A percentile compares a stretch with the other conserved stretches of the same genome.
Evolutionary conservation across 192 early-diverging fungal species (phyloP).

Genomic region (Coemansia sp.): DNA sequence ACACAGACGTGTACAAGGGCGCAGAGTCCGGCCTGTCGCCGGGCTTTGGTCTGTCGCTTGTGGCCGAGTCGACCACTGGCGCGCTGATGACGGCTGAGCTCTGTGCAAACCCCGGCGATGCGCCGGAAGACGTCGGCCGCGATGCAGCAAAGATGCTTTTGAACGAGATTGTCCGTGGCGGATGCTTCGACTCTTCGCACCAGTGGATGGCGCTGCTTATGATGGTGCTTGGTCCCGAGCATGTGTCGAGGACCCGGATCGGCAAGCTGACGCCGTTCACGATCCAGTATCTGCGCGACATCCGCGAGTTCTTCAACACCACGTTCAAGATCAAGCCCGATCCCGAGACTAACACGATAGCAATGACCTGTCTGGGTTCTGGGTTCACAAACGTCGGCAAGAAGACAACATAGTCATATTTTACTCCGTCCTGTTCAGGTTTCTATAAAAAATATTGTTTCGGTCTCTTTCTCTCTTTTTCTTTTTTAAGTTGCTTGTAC

Average conservation of each 20-base stretch:
- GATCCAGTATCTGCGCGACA: slow-evolving; percentile 90
- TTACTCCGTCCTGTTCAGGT: too few species aligned
- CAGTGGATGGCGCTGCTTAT: slow-evolving; percentile 87
- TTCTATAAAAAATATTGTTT: slow-evolving; percentile 4
- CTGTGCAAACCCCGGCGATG: slow-evolving; percentile 70
- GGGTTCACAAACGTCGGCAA: slow-evolving; percentile 91
- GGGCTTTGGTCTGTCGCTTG: slow-evolving; percentile 87
- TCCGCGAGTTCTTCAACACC: slow-evolving; percentile 84
- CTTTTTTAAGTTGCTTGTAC: not conserved
- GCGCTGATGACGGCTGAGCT: slow-evolving; percentile 83
- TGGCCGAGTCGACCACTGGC: slow-evolving; percentile 88
- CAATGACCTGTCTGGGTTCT: slow-evolving; percentile 84
- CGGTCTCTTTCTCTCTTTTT: too few species aligned
- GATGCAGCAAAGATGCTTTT: slow-evolving; percentile 75
- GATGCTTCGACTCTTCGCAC: slow-evolving; percentile 82
- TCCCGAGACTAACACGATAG: slow-evolving; percentile 60
- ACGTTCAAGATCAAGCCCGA: slow-evolving; percentile 91
- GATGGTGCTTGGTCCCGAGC: slow-evolving; percentile 86
- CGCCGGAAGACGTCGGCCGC: slow-evolving; percentile 88
- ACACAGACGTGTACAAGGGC: slow-evolving; percentile 97
- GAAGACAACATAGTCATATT: slow-evolving; percentile 60
- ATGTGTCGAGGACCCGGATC: slow-evolving; percentile 87
- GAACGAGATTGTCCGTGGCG: slow-evolving; percentile 81
- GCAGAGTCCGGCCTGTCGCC: slow-evolving; percentile 88
- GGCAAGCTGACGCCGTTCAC: slow-evolving; percentile 83